phyloP scores from a whole-genome alignment of 164 flowering plant species.

The Protea cynaroides region DNA sequence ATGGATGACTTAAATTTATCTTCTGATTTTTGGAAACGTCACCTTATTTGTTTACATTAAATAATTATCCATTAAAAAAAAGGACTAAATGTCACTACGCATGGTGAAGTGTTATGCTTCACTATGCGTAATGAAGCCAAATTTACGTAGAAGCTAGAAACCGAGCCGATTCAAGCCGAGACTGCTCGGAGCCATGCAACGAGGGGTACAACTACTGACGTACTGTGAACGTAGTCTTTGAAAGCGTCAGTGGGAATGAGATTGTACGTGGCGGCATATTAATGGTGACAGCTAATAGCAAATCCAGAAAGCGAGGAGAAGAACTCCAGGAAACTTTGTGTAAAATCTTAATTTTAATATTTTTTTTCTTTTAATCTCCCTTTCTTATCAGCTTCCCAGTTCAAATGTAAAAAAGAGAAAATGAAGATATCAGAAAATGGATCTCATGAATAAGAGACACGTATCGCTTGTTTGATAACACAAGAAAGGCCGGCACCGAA shows the following conservation, averaged over 20 bases:
- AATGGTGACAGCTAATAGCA: constrained; percentile 15
- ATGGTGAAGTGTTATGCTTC: too few species aligned
- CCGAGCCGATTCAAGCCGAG: not conserved
- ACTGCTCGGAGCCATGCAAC: not conserved
- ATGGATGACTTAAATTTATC: too few species aligned
- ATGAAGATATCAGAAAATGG: constrained; percentile 1
- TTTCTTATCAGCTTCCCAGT: too few species aligned
- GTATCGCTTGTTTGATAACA: constrained; percentile 13
- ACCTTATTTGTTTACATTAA: too few species aligned
- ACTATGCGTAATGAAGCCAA: too few species aligned
- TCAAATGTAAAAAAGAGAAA: not conserved
- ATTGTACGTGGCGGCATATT: constrained; percentile 10
- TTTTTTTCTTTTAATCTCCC: too few species aligned
- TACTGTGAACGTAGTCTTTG: not conserved
- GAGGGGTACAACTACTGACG: not conserved
- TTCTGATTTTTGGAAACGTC: too few species aligned
- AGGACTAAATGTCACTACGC: too few species aligned
- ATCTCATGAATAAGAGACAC: constrained; percentile 21
- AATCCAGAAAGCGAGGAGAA: constrained; percentile 5
- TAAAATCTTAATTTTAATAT: too few species aligned
- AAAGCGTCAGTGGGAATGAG: not conserved
- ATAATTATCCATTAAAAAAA: too few species aligned
- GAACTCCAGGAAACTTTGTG: not conserved
- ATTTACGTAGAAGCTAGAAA: not conserved
- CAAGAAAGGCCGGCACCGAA: constrained; percentile 40